Conservation (phyloP, 768 basidiomycete genomes). For the Boletus reticuloceps region DNA sequence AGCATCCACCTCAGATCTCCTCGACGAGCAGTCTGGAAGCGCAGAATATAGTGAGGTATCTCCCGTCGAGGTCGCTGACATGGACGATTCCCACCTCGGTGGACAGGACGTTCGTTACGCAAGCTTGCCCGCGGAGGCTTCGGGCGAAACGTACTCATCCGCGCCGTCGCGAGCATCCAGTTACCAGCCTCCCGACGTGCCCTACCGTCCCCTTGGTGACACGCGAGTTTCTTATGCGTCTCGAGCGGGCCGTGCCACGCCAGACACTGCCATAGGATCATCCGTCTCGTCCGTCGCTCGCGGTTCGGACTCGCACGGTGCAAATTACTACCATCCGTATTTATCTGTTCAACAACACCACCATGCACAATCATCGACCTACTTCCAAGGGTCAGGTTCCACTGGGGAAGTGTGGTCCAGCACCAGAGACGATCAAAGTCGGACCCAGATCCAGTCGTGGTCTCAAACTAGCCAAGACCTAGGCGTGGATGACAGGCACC, state of each 20-base stretch:
- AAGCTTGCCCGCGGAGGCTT: constrained; percentile 20
- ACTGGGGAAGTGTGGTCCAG: constrained; percentile 21
- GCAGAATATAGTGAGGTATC: constrained; percentile 39
- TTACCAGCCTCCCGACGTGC: constrained; percentile 25
- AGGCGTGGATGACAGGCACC: constrained; percentile 25
- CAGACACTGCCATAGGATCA: constrained; percentile 21
- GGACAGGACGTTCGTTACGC: constrained; percentile 22
- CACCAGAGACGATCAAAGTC: constrained; percentile 22
- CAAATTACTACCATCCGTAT: constrained; percentile 28
- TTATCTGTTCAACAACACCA: constrained; percentile 19
- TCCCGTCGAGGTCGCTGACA: constrained; percentile 34
- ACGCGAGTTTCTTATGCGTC: constrained; percentile 26
- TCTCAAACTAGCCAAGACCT: constrained; percentile 24
- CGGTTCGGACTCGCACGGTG: constrained; percentile 22
- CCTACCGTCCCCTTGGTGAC: constrained; percentile 28
- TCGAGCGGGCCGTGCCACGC: constrained; percentile 26
- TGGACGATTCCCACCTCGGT: constrained; percentile 17
- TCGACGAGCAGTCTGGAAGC: constrained; percentile 30
- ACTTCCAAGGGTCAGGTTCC: constrained; percentile 21
- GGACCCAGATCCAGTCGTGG: constrained; percentile 24
- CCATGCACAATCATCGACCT: constrained; percentile 21
- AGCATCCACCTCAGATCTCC: constrained; percentile 29
- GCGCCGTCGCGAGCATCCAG: constrained; percentile 18
- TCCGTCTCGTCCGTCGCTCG: constrained; percentile 23
- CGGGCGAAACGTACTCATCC: constrained; percentile 10